Evolutionary conservation across 1,284 basidiomycete species (phyloP).

Genomic region (Ceratobasidium sp.): DNA sequence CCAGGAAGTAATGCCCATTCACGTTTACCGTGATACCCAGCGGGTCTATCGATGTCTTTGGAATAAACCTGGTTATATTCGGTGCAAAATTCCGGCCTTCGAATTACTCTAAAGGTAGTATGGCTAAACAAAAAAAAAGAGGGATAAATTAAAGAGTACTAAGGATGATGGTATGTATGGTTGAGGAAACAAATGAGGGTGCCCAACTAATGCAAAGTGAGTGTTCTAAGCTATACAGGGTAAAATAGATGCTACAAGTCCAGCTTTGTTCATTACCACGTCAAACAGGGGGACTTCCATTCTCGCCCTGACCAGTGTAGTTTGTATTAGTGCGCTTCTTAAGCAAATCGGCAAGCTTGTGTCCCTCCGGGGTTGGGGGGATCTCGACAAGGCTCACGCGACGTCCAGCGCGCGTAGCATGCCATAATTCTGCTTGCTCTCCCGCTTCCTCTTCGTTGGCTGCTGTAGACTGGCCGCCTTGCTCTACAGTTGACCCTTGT

Average conservation of each 20-base stretch:
- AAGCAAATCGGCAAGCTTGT: constrained; percentile 18
- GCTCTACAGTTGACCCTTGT: constrained; percentile 63
- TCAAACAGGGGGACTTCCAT: not conserved
- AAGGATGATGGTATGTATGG: constrained; percentile 16
- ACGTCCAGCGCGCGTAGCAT: constrained; percentile 82
- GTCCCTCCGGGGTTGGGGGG: constrained; percentile 46
- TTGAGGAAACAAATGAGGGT: not conserved
- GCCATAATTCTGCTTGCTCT: constrained; percentile 84
- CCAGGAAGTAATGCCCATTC: too few species aligned
- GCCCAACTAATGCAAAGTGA: not conserved
- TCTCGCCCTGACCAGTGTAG: not conserved
- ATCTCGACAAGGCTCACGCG: constrained; percentile 79
- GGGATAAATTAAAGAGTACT: constrained; percentile 20
- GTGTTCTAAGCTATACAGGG: constrained; percentile 6
- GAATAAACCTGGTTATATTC: not conserved
- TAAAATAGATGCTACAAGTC: constrained; percentile 22
- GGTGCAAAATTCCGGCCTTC: too few species aligned
- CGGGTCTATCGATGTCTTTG: not conserved
- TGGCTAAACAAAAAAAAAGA: not conserved
- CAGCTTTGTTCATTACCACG: not conserved
- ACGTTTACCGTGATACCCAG: too few species aligned
- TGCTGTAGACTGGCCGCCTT: constrained; percentile 32
- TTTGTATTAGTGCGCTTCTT: constrained; percentile 10
- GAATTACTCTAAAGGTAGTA: not conserved
- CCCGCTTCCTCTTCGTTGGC: constrained; percentile 52